Conservation (phyloP, 805 yeast genomes). For the Ogataea allantospora region DNA sequence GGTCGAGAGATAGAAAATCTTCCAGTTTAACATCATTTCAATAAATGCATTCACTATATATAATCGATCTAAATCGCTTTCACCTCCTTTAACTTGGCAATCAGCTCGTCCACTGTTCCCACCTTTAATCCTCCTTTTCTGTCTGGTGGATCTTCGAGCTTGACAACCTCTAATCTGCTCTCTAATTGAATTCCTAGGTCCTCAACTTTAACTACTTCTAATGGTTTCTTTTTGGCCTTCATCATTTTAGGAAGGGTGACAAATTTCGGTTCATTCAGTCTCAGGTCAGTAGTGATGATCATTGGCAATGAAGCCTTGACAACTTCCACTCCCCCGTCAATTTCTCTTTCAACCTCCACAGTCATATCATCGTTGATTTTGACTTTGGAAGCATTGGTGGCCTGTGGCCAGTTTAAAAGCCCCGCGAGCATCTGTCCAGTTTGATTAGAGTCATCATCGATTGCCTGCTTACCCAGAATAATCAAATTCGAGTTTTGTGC, state of each 20-base stretch:
- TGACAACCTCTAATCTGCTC: conserved; percentile 63
- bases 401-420: conserved; percentile 92
- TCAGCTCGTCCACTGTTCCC: conserved; percentile 74
- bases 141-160: conserved; percentile 81
- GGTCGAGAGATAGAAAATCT: background rate
- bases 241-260: conserved; percentile 95
- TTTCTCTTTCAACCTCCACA: conserved; percentile 84
- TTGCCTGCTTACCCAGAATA: conserved; percentile 93
- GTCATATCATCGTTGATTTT: conserved; percentile 52
- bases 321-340: conserved; percentile 93
- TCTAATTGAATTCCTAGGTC: conserved; percentile 69
- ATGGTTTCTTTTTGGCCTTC: conserved; percentile 97
- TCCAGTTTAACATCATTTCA: too few relatives aligned
- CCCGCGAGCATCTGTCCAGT: conserved; percentile 98
- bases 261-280: conserved; percentile 92
- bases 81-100: conserved; percentile 71
- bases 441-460: conserved; percentile 92
- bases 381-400: conserved; percentile 90
- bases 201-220: conserved; percentile 59
- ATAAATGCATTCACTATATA: background rate
- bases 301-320: conserved; percentile 76
- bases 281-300: conserved; percentile 87
- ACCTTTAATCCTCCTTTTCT: conserved; percentile 84
- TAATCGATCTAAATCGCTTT: conserved; percentile 52
- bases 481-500: conserved; percentile 72